Percentiles rank a stretch among this genome's conserved stretches.
Conservation (phyloP, 352 stramenopile genomes). For the Phytopythium kandeliae region DNA sequence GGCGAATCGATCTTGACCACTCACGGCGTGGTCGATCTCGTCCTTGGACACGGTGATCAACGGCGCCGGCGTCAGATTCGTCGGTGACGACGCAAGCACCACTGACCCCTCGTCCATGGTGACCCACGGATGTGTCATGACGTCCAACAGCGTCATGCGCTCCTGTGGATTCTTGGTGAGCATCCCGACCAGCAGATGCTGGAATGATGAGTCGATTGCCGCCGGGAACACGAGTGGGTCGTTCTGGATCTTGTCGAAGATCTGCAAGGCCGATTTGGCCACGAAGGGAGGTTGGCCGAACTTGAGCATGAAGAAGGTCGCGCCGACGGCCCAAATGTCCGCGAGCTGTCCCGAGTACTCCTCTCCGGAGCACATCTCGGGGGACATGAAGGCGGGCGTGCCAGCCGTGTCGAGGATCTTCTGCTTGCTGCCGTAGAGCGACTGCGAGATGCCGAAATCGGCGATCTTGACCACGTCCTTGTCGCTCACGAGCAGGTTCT, state of each 20-base stretch:
- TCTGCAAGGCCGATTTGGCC: slow-evolving; percentile 79
- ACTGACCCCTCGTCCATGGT: slow-evolving; percentile 54
- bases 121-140: slow-evolving; percentile 77
- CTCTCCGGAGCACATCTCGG: slow-evolving; percentile 87
- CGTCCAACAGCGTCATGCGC: slow-evolving; percentile 51
- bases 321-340: slow-evolving; percentile 90
- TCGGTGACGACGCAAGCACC: slow-evolving; percentile 4
- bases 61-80: slow-evolving; percentile 16
- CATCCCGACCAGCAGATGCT: slow-evolving; percentile 60
- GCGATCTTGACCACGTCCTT: slow-evolving; percentile 90
- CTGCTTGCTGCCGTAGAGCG: slow-evolving; percentile 73
- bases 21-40: slow-evolving; percentile 68
- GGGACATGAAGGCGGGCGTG: slow-evolving; percentile 91
- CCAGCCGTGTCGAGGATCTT: slow-evolving; percentile 76
- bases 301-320: slow-evolving; percentile 86
- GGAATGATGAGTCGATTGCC: slow-evolving; percentile 41
- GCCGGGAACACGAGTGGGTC: slow-evolving; percentile 61
- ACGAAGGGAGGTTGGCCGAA: slow-evolving; percentile 88
- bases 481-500: slow-evolving; percentile 85
- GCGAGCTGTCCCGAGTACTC: slow-evolving; percentile 83
- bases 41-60: slow-evolving; percentile 68
- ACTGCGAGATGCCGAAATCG: slow-evolving; percentile 89
- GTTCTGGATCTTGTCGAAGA: slow-evolving; percentile 88
- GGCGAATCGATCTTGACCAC: slow-evolving; percentile 42
- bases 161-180: slow-evolving; percentile 54